Percentiles rank a stretch among this genome's conserved stretches.
phyloP scores from a whole-genome alignment of 176 grass and related monocot genomes.

The Carex kokanica region DNA sequence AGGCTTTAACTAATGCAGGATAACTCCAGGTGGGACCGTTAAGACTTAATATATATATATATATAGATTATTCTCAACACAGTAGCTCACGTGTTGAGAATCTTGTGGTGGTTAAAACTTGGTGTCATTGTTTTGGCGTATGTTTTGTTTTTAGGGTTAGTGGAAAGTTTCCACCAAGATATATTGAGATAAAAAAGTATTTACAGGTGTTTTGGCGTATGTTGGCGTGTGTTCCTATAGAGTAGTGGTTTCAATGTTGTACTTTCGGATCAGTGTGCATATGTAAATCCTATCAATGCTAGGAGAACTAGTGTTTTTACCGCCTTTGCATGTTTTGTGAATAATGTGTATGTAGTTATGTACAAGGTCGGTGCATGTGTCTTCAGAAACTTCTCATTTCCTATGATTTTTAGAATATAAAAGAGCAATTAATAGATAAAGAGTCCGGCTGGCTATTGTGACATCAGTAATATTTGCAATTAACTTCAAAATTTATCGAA shows the following conservation, averaged over 20 bases:
- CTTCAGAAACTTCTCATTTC: background rate
- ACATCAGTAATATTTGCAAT: too few species aligned
- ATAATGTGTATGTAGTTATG: background rate
- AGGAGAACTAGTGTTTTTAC: background rate
- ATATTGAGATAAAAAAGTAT: too few species aligned
- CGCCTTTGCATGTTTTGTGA: background rate
- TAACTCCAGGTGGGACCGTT: slow-evolving; percentile 24
- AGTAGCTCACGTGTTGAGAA: background rate
- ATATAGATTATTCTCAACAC: background rate
- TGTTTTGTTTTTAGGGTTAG: too few species aligned
- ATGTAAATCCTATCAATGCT: background rate
- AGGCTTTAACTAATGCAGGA: slow-evolving; percentile 20
- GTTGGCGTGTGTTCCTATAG: too few species aligned
- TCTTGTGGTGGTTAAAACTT: background rate
- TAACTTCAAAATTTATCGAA: too few species aligned
- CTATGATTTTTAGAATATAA: background rate
- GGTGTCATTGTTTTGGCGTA: background rate
- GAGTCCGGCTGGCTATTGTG: too few species aligned
- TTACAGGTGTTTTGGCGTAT: too few species aligned
- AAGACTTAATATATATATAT: background rate
- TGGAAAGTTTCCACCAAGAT: too few species aligned
- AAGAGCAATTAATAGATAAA: too few species aligned
- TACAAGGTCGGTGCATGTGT: background rate
- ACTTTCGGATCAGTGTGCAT: background rate
- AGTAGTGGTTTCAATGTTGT: background rate